Evolutionary conservation across 495 filamentous ascomycete genomes (phyloP).

Genomic region (Aspergillus affinis): DNA sequence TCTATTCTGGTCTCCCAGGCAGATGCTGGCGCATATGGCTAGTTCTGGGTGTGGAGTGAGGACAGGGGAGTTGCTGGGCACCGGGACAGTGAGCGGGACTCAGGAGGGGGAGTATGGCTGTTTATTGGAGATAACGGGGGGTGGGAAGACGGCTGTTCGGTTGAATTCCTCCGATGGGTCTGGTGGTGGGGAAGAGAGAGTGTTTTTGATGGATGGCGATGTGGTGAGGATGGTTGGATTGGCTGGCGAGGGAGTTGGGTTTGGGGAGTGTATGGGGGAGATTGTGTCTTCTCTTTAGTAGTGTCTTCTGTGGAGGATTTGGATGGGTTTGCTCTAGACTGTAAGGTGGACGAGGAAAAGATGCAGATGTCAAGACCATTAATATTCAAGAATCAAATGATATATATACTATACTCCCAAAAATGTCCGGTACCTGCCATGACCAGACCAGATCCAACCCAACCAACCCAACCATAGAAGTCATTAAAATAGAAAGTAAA

Average conservation of each 20-base stretch:
- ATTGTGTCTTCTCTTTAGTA: slow-evolving; percentile 41
- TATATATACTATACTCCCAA: background rate
- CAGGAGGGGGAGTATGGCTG: slow-evolving; percentile 57
- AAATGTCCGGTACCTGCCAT: background rate
- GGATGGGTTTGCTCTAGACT: too few species aligned
- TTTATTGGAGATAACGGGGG: slow-evolving; percentile 69
- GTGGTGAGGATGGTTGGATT: slow-evolving; percentile 62
- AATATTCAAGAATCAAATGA: background rate
- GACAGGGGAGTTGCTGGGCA: slow-evolving; percentile 76
- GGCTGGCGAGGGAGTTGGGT: slow-evolving; percentile 57
- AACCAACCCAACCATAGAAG: background rate
- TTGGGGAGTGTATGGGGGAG: slow-evolving; percentile 64
- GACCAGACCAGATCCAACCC: background rate
- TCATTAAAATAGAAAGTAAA: background rate
- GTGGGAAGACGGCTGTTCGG: slow-evolving; percentile 58
- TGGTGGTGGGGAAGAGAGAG: slow-evolving; percentile 54
- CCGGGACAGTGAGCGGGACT: slow-evolving; percentile 77
- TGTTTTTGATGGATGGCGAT: slow-evolving; percentile 77
- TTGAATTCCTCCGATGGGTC: slow-evolving; percentile 23
- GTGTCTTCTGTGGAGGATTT: too few species aligned
- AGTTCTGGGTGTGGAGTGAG: slow-evolving; percentile 72
- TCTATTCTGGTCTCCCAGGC: slow-evolving; percentile 78
- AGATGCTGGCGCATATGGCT: slow-evolving; percentile 85
- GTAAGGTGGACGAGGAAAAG: background rate
- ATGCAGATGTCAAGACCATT: background rate